These are phyloP conservation scores for Monosporascus sp. DNA, from an alignment of 2,329 filamentous ascomycete genomes.

Conservation along the genomic window DNA sequence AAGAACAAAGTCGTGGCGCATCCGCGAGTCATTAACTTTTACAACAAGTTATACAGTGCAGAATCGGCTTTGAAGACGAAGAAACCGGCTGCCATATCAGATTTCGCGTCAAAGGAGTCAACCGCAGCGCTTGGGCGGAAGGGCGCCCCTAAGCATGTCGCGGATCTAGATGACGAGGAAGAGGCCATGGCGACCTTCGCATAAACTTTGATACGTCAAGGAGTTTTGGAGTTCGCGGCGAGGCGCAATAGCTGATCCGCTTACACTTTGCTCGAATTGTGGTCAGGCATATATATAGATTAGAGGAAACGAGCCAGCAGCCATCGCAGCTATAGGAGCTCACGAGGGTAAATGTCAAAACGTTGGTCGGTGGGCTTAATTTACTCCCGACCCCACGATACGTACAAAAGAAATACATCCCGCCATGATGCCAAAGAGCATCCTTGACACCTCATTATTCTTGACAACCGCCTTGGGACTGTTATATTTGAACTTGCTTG, in stretches of 20 bases:
- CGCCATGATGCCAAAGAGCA: no score
- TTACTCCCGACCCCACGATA: no score
- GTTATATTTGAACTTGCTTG: no score
- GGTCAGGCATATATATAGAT: background rate
- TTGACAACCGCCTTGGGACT: no score
- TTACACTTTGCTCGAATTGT: background rate
- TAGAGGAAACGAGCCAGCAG: background rate
- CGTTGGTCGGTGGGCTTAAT: background rate
- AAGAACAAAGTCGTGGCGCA: slow-evolving; percentile 92
- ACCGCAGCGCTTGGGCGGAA: slow-evolving; percentile 10
- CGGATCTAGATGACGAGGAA: slow-evolving; percentile 44
- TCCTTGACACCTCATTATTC: no score
- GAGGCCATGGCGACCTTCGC: slow-evolving; percentile 43
- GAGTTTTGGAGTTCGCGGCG: background rate
- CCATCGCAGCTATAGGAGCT: background rate
- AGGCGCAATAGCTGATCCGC: background rate
- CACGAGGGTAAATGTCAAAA: background rate
- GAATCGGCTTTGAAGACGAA: slow-evolving; percentile 44
- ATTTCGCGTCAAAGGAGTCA: slow-evolving; percentile 33
- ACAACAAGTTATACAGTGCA: slow-evolving; percentile 72
- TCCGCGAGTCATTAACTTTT: slow-evolving; percentile 78
- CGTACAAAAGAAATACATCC: no score
- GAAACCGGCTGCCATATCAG: slow-evolving; percentile 30
- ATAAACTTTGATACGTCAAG: slow-evolving; percentile 20
- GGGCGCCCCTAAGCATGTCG: slow-evolving; percentile 2